A percentile compares a stretch with the other conserved stretches of the same genome.
Conservation (phyloP, 1,139 yeast species). For the Suhomyces yuchorum region DNA sequence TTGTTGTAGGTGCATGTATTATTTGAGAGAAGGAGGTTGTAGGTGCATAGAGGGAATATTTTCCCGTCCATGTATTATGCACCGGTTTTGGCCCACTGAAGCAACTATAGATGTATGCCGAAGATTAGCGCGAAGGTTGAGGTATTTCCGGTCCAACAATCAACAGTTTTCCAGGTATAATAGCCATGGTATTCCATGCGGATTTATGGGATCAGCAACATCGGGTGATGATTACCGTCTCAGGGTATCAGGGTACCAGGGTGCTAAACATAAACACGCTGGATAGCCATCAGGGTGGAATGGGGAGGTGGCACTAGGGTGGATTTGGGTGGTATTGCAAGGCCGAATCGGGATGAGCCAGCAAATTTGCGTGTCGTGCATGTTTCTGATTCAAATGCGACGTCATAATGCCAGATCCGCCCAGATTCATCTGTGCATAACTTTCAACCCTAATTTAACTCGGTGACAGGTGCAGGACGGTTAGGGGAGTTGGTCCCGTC, state of each 20-base stretch:
- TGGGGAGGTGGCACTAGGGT: too few relatives aligned
- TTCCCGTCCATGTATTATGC: background rate
- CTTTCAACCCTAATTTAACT: background rate
- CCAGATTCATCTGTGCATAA: background rate
- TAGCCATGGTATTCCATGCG: background rate
- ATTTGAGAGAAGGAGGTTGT: background rate
- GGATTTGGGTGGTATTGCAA: too few relatives aligned
- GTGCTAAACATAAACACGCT: too few relatives aligned
- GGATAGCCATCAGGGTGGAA: too few relatives aligned
- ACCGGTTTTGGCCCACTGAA: background rate
- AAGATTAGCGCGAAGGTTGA: background rate
- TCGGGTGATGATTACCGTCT: background rate
- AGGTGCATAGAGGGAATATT: background rate
- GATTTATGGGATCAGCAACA: background rate
- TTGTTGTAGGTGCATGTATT: background rate
- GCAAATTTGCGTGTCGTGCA: background rate
- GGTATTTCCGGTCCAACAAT: background rate
- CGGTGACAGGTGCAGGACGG: background rate
- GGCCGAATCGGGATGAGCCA: background rate
- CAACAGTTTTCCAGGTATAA: background rate
- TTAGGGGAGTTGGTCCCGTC: background rate
- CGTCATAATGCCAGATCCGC: background rate
- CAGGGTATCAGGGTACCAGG: background rate
- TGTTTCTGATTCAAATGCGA: background rate
- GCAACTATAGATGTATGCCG: background rate